Evolutionary conservation across 2,329 filamentous ascomycete species (phyloP), one percentile per base, ranked within the genome.

Genomic region (Epichloe festucae): DNA sequence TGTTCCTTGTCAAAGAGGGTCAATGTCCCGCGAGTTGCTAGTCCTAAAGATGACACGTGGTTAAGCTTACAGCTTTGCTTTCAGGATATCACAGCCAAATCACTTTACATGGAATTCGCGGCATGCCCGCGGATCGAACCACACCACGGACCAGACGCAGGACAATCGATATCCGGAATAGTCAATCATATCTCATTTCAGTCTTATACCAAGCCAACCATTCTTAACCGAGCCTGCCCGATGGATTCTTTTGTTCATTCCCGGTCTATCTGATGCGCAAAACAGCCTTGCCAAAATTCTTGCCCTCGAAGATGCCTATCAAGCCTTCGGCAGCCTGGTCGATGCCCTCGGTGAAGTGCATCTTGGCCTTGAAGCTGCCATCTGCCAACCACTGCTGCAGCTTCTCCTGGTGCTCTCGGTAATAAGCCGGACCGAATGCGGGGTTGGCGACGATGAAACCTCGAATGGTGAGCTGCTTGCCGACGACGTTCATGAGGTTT

Each of bases 211-310:
- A 4, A 31, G 27, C 27, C 27, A 31, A 31, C 27, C 8, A 31
- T 31, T 10, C 8, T 31, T 11, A 11, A 31, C 27, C 8, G 3
- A 31, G 27, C 27, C 27, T 31, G 8, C 27, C 27, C 27, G 27
- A 31, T 31, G 27, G 27, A 11, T 31, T 8, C 27, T 31, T 31
- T 31, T 31, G 27, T 31, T 31, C 27, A 31, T 31, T 31, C 8
- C 27, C 27, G 8, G 5, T 31, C 11, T 27, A 39, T 35, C 45
- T 39, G 21, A 52, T 49, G 23, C 52, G 49, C 52, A 93, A 62
- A 21, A 93, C 78, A 15, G 87, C 85, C 78, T 95, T 95, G 59
- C 89, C 89, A 68, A 89, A 87, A 72, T 94, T 94, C 67, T 85
- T 77, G 46, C 89, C 89, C 61, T 78, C 66, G 51, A 93, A 74